These are phyloP conservation scores for Hymenoscyphus salicellus DNA, from an alignment of 2,329 filamentous ascomycete genomes.

Conservation along the genomic window DNA sequence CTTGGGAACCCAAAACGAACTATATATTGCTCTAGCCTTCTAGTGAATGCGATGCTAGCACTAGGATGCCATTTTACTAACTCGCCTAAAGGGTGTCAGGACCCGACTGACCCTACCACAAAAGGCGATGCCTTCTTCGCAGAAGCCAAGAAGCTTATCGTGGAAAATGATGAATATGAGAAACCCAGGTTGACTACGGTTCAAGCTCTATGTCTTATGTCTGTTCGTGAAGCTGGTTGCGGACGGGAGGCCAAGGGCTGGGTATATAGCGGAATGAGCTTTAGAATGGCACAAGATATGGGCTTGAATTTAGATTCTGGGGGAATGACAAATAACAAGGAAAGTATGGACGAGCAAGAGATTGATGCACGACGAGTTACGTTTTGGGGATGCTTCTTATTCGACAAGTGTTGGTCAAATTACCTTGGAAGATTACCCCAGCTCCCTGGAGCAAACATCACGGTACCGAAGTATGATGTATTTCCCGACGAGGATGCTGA, in stretches of 20 bases:
- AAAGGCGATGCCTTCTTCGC: slow-evolving; percentile 96
- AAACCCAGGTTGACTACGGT: slow-evolving; percentile 85
- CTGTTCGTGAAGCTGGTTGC: slow-evolving; percentile 90
- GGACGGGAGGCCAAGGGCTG: slow-evolving; percentile 92
- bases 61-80: slow-evolving; percentile 91
- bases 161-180: slow-evolving; percentile 91
- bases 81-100: slow-evolving; percentile 66
- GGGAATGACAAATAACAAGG: slow-evolving; percentile 58
- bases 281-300: slow-evolving; percentile 93
- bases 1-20: slow-evolving; percentile 51
- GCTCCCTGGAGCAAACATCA: slow-evolving; percentile 74
- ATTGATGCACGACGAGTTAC: slow-evolving; percentile 87
- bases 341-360: slow-evolving; percentile 71
- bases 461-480: slow-evolving; percentile 83
- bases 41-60: slow-evolving; percentile 92
- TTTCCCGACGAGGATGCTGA: slow-evolving; percentile 85
- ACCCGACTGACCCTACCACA: slow-evolving; percentile 72
- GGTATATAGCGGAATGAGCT: slow-evolving; percentile 98
- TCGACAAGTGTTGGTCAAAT: slow-evolving; percentile 99
- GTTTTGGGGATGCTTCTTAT: slow-evolving; percentile 97
- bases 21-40: slow-evolving; percentile 79
- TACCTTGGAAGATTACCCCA: slow-evolving; percentile 91
- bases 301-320: slow-evolving; percentile 83
- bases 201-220: slow-evolving; percentile 92
- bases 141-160: slow-evolving; percentile 83